Evolutionary conservation across 73 alveolate genomes (phyloP), one percentile per base, ranked within the genome.

Genomic region (Halteria grandinella): DNA sequence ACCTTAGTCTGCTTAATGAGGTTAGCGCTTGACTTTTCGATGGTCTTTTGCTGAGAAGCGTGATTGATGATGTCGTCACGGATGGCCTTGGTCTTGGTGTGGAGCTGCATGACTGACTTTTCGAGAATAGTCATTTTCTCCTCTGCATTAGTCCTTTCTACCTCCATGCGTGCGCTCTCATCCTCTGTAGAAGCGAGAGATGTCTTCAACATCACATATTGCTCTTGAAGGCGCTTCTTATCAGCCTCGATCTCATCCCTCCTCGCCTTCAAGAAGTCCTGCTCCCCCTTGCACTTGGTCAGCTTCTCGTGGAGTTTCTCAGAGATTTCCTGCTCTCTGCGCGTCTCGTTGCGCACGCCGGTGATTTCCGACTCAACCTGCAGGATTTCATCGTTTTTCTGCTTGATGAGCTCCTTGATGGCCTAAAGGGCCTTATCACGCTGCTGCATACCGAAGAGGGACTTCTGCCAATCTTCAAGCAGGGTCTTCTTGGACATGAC

Each of bases 11-110:
- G 92, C 74, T 93, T 94, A 27, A 85, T 48, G 31, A 95, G 63
- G 63, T 95, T 95, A 33, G 93, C 94, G 0, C 97, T 93, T 49
- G 92, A 87, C 54, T 95, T 95, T 74, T 95, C 99, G 66, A 94
- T 91, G 0, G 99, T 95, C 60, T 97, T 96, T 80, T 95, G 88
- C 70, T 94, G 91, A 49, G 97, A 87, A 31, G 93, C 87, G 40
- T 90, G 93, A 66, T 94, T 94, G 25, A 94, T 80, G 32, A 94
- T 92, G 71, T 94, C 98, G 84, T 93, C 98, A 79, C 94, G 90
- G 60, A 95, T 55, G 37, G 94, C 89, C 78, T 95, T 91, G 12
- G 99, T 94, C 69, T 95, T 97, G 53, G 96, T 88, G 63, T 91
- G 95, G 7, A 95, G 86, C 76, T 93, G 90, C 91, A 95, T 96